phyloP scores from a whole-genome alignment of 208 protist species.

The Angomonas deanei region DNA sequence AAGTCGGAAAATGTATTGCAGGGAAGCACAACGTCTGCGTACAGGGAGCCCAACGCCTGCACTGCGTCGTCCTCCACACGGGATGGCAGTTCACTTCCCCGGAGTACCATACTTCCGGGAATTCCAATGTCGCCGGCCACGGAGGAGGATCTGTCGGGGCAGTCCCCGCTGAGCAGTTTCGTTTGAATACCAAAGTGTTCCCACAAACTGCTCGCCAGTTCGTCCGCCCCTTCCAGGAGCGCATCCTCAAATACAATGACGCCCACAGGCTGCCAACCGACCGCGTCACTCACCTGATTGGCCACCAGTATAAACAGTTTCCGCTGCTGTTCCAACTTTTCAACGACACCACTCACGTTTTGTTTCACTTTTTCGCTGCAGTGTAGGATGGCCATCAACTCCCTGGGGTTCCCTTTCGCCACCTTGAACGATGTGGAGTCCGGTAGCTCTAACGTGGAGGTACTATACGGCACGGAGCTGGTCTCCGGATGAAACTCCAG shows the following conservation, averaged over 20 bases:
- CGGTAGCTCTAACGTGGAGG: neutral
- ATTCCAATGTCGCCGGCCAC: neutral
- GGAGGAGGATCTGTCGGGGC: neutral
- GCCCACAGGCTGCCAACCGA: slow-evolving; percentile 55
- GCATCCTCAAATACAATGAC: slow-evolving; percentile 87
- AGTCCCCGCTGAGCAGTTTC: slow-evolving; percentile 9
- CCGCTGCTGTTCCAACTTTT: slow-evolving; percentile 10
- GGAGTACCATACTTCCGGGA: neutral
- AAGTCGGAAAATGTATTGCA: slow-evolving; percentile 80
- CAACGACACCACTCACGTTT: slow-evolving; percentile 29
- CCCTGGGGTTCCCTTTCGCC: slow-evolving; percentile 59
- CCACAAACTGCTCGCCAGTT: slow-evolving; percentile 16
- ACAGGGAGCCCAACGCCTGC: slow-evolving; percentile 18
- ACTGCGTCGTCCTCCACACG: slow-evolving; percentile 16
- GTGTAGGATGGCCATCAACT: slow-evolving; percentile 42
- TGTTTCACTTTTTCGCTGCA: slow-evolving; percentile 17
- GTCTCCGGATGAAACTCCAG: slow-evolving; percentile 41
- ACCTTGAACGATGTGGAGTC: slow-evolving; percentile 7
- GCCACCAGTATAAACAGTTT: neutral
- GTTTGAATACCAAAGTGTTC: neutral
- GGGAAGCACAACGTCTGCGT: neutral
- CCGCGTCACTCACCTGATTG: slow-evolving; percentile 11
- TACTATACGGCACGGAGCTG: slow-evolving; percentile 21
- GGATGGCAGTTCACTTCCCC: neutral
- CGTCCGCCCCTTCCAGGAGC: slow-evolving; percentile 38